Base-by-base conservation (phyloP, 257 asterid species). In the Coffea canephora region DNA sequence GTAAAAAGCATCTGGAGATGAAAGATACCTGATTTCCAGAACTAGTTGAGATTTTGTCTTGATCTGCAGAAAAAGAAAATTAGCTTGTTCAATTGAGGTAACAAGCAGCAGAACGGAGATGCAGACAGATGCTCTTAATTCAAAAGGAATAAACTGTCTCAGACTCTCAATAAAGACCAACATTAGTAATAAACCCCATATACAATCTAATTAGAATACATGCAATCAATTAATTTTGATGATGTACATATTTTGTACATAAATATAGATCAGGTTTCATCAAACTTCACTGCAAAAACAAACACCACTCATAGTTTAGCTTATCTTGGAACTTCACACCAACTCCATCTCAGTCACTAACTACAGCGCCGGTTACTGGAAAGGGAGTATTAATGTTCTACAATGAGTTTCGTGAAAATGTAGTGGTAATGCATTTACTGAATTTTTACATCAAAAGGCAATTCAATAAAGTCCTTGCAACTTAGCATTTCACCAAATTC, bases 21-120 rank as follows among this genome's bases (percentile, higher is more conserved):
- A 82, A 83, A 64, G 80, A 77, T 86, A 93, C 97, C 97, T 82
- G 90, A 82, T 78, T 82, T 77, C 83, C 67, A 79, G 85, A 80
- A 84, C 68, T 66, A 39, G 71, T 73, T 72, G 90, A 79, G 71
- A 78, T 23, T 25, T 76, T 81, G 80, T 59, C 68, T 75, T 81
- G 80, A 87, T 88, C 97, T 93, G 96, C 87, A 87, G 69, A 83
- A 52, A 49, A 76, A 79, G 25, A 73, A 78, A 78, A 69, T 62
- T 39, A n/a, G 75, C n/a, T 69, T 55, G 5, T 18, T 1, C 77
- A 55, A 61, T 4, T 59, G 61, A 78, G 25, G 74, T 45, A n/a
- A 49, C 23, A 81, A 69, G 19, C 12, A 16, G 76, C 1, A 25
- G 69, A 43, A 65, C 62, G 6, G 21, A 16, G 18, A 64, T 9